phyloP scores from a whole-genome alignment of 129 eudicot genomes.

The Flaveria bidentis region DNA sequence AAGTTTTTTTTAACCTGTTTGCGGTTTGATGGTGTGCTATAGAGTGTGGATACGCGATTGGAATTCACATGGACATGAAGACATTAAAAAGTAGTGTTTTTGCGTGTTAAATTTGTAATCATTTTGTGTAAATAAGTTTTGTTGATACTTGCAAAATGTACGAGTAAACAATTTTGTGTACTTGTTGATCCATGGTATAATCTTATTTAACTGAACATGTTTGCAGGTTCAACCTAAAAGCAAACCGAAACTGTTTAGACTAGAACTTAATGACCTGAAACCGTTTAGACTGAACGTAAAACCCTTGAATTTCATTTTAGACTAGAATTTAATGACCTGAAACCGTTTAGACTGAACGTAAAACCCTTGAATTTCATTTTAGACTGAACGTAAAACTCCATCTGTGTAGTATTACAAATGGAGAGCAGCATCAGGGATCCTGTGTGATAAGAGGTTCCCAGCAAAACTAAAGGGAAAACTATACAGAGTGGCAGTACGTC shows the following conservation, averaged over 20 bases:
- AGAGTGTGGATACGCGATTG: constrained; percentile 39
- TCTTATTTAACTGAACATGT: background rate
- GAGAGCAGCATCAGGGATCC: too few species aligned
- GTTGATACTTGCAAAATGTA: constrained; percentile 19
- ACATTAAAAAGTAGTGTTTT: constrained; percentile 3
- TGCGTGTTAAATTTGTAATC: constrained; percentile 24
- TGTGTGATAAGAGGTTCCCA: too few species aligned
- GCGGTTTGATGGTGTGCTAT: constrained; percentile 18
- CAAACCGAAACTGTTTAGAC: background rate
- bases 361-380: background rate
- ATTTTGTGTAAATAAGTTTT: constrained; percentile 35
- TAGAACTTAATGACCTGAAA: background rate
- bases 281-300: background rate
- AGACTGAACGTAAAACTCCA: background rate
- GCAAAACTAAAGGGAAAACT: too few species aligned
- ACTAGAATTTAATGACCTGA: background rate
- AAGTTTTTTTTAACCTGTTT: background rate
- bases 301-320: background rate
- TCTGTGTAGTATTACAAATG: background rate
- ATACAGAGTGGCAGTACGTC: too few species aligned
- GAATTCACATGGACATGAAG: constrained; percentile 10
- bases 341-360: background rate
- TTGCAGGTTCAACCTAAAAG: background rate
- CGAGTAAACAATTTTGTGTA: constrained; percentile 24
- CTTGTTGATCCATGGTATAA: background rate